phyloP scores from a whole-genome alignment of 805 yeast genomes.

The Cyberlindnera amylophila region DNA sequence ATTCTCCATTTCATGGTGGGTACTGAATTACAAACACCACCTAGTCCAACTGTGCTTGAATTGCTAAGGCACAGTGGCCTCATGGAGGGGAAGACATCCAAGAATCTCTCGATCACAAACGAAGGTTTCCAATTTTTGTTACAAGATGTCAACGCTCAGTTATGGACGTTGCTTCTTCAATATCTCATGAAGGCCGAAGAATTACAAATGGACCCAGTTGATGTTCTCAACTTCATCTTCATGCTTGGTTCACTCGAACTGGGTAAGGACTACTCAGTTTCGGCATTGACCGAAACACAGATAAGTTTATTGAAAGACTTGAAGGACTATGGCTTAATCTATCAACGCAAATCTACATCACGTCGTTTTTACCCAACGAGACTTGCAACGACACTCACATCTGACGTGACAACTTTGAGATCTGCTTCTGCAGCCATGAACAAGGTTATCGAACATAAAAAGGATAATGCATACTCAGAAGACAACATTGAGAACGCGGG shows the following conservation, averaged over 20 bases:
- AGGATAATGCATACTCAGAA: constrained; percentile 17
- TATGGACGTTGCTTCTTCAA: constrained; percentile 88
- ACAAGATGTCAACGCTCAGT: constrained; percentile 90
- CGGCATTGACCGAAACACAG: constrained; percentile 75
- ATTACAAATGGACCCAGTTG: constrained; percentile 91
- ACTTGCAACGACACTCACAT: constrained; percentile 82
- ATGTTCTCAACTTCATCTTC: constrained; percentile 88
- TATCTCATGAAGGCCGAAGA: constrained; percentile 82
- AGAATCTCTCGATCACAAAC: constrained; percentile 69
- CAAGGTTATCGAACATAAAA: constrained; percentile 47
- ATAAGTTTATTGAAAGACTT: constrained; percentile 82
- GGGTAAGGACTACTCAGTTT: constrained; percentile 78
- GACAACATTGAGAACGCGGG: constrained; percentile 42
- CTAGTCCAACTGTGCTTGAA: constrained; percentile 78
- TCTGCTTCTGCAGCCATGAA: constrained; percentile 75
- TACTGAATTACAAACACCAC: constrained; percentile 64
- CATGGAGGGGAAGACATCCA: constrained; percentile 61
- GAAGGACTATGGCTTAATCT: constrained; percentile 87
- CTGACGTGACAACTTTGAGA: constrained; percentile 70
- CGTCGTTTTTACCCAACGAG: constrained; percentile 84
- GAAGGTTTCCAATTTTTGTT: constrained; percentile 90
- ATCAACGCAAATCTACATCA: constrained; percentile 55
- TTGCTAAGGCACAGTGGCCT: constrained; percentile 76
- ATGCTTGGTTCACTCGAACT: constrained; percentile 89
- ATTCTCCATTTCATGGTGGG: constrained; percentile 98